These are phyloP conservation scores for Plasmodium sp. DNA, from an alignment of 169 alveolate genomes.

Conservation along the genomic window DNA sequence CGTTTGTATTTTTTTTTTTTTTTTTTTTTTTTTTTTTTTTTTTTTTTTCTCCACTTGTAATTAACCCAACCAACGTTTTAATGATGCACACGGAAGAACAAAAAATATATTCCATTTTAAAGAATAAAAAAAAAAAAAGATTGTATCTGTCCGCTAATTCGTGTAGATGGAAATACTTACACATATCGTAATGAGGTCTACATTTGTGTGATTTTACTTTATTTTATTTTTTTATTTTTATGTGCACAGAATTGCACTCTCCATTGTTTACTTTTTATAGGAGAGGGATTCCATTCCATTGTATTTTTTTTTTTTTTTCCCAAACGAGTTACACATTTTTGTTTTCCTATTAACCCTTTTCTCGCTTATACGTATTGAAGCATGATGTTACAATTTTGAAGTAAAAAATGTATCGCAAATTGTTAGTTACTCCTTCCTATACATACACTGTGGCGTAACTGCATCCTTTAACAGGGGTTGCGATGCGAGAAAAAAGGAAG, in stretches of 20 bases:
- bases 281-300: neutral
- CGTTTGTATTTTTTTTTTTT: neutral
- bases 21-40: neutral
- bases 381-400: neutral
- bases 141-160: neutral
- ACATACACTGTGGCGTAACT: neutral
- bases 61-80: neutral
- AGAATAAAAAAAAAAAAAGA: neutral
- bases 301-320: neutral
- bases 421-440: neutral
- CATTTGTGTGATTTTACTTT: neutral
- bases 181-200: conserved; percentile 13
- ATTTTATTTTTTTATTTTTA: neutral
- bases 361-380: neutral
- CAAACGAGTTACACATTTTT: neutral
- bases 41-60: neutral
- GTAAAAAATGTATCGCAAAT: neutral
- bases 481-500: neutral
- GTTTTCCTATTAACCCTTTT: conserved; percentile 1
- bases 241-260: conserved; percentile 71
- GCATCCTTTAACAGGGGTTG: neutral
- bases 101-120: neutral
- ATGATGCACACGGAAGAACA: neutral
- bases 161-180: conserved; percentile 5
- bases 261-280: neutral